These are phyloP conservation scores for Omphalotus olearius DNA, from an alignment of 1,284 basidiomycete species.

Conservation along the genomic window DNA sequence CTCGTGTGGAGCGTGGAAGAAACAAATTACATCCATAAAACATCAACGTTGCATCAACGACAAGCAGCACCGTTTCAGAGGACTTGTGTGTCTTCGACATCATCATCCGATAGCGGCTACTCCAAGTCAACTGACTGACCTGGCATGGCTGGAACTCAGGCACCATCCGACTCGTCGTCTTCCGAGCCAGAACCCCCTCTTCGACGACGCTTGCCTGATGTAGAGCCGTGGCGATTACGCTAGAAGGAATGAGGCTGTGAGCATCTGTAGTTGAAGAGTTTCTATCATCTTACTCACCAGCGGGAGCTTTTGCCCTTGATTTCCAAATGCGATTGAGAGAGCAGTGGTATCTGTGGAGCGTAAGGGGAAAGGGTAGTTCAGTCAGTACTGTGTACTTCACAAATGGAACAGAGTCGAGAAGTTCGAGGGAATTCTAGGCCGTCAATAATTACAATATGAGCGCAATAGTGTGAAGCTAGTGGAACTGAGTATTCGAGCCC, in stretches of 20 bases:
- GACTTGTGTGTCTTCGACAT: too few species aligned
- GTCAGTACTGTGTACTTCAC: not conserved
- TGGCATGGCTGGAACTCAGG: too few species aligned
- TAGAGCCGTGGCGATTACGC: constrained; percentile 68
- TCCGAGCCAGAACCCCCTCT: constrained; percentile 39
- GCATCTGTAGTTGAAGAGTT: constrained; percentile 17
- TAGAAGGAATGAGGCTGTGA: constrained; percentile 25
- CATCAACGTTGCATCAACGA: too few species aligned
- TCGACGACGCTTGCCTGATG: constrained; percentile 51
- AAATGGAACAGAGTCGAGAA: too few species aligned
- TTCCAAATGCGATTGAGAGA: constrained; percentile 86
- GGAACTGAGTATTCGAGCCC: not conserved
- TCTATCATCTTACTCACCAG: constrained; percentile 50
- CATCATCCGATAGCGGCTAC: too few species aligned
- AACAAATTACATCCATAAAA: too few species aligned
- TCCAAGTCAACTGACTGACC: too few species aligned
- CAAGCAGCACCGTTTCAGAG: too few species aligned
- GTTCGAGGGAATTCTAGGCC: too few species aligned
- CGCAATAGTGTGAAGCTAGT: not conserved
- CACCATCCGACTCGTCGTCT: constrained; percentile 46
- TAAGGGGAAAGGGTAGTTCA: constrained; percentile 6
- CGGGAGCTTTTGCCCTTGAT: constrained; percentile 88
- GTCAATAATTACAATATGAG: not conserved
- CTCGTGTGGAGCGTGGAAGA: too few species aligned
- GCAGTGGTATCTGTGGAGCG: constrained; percentile 70